Percentiles rank a stretch among this genome's conserved stretches.
These are phyloP conservation scores for Alternaria postmessia DNA, from an alignment of 2,329 filamentous ascomycete genomes.

Conservation along the genomic window DNA sequence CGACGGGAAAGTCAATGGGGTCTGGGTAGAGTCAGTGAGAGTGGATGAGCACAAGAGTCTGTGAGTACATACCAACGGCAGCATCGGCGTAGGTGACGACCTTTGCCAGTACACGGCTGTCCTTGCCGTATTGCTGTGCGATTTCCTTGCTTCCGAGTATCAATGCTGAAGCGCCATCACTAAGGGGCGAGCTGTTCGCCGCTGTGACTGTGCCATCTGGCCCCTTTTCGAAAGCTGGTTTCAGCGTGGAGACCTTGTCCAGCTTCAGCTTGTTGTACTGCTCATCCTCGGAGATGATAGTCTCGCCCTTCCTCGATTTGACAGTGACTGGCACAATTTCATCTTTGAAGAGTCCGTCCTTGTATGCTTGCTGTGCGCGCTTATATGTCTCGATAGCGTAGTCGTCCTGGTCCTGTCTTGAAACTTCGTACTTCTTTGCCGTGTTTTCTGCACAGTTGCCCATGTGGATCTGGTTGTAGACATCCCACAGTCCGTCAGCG, in stretches of 20 bases:
- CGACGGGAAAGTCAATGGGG: constrained; percentile 91
- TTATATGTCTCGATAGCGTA: constrained; percentile 91
- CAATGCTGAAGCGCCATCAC: constrained; percentile 91
- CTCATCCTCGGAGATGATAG: constrained; percentile 81
- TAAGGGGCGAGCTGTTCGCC: constrained; percentile 91
- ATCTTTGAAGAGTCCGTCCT: constrained; percentile 80
- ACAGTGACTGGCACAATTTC: constrained; percentile 91
- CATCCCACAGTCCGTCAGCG: constrained; percentile 94
- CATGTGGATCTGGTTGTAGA: constrained; percentile 98
- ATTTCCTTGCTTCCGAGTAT: constrained; percentile 83
- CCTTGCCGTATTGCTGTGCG: constrained; percentile 78
- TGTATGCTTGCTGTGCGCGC: constrained; percentile 90
- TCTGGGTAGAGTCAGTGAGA: constrained; percentile 56
- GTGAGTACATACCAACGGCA: constrained; percentile 63
- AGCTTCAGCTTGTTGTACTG: constrained; percentile 86
- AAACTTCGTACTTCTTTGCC: constrained; percentile 83
- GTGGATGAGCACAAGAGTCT: neutral
- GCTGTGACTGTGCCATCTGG: constrained; percentile 94
- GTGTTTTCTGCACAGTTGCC: constrained; percentile 95
- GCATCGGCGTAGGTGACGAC: constrained; percentile 90
- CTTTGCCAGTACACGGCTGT: constrained; percentile 83
- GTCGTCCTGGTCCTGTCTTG: constrained; percentile 85
- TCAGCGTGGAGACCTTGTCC: constrained; percentile 85
- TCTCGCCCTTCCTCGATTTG: constrained; percentile 80
- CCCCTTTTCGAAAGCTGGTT: constrained; percentile 88